Conservation (phyloP, 1,284 basidiomycete genomes). For the Cryptococcus jaspeensis region DNA sequence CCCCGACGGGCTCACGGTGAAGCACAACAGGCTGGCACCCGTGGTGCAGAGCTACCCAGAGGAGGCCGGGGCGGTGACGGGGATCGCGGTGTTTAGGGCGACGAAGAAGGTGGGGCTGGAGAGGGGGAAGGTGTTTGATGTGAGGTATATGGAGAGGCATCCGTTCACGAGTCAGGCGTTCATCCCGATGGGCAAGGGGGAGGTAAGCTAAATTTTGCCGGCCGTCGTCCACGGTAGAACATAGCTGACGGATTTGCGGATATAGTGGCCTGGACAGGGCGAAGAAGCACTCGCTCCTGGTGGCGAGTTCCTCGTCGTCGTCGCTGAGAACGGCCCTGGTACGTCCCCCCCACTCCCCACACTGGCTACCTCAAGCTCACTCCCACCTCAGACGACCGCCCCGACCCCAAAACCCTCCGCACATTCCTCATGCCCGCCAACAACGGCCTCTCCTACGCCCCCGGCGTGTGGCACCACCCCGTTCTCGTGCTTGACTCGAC, state of each 20-base stretch:
- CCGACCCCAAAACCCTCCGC: slow-evolving; percentile 59
- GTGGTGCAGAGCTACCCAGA: slow-evolving; percentile 65
- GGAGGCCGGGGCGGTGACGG: slow-evolving; percentile 54
- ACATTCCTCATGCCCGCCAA: slow-evolving; percentile 72
- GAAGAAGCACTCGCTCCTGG: slow-evolving; percentile 40
- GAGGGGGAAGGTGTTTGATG: slow-evolving; percentile 57
- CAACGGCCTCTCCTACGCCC: slow-evolving; percentile 79
- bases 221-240: neutral
- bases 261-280: slow-evolving; percentile 39
- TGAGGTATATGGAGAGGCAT: slow-evolving; percentile 51
- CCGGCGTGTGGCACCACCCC: slow-evolving; percentile 71
- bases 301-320: slow-evolving; percentile 62
- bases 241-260: neutral
- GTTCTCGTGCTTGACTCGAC: slow-evolving; percentile 47
- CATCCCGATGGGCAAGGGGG: slow-evolving; percentile 73
- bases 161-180: slow-evolving; percentile 69
- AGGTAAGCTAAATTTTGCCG: slow-evolving; percentile 35
- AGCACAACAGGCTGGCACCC: slow-evolving; percentile 78
- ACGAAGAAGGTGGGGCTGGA: slow-evolving; percentile 57
- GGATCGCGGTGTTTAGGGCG: slow-evolving; percentile 71
- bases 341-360: slow-evolving; percentile 11
- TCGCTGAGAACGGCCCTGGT: slow-evolving; percentile 67
- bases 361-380: neutral
- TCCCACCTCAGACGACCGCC: slow-evolving; percentile 60
- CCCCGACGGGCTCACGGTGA: slow-evolving; percentile 58